Evolutionary conservation across 768 basidiomycete species (phyloP), one percentile per base, ranked within the genome.

Genomic region (Pisolithus albus): DNA sequence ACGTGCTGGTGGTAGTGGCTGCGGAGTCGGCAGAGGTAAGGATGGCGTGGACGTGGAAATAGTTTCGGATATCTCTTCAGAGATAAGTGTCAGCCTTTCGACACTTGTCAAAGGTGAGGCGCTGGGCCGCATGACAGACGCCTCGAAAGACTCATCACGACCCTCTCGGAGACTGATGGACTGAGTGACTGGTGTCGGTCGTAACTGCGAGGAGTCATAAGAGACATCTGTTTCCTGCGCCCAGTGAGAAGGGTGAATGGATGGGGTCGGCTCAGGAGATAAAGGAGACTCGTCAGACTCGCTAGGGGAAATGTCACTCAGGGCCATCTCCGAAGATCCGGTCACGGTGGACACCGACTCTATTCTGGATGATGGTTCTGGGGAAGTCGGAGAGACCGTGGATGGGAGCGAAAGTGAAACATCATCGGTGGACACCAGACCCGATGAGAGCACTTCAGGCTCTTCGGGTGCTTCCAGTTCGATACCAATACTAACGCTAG

Each of bases 201-300:
- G 72, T 21, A 92, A 70, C n/a, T 86, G 69, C 1, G 86, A 86
- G 0, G 89, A 89, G 19, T 90, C 88, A 55, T 85, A 91, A 0
- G 88, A 84, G 9, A 73, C 61, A 49, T 87, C 81, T 0, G 82
- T 84, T 59, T 82, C 82, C 3, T 75, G 64, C 2, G 77, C 81
- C 84, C 86, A 90, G 23, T 72, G 58, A 41, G 75, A 72, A 51
- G 69, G 67, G 44, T 69, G 64, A 52, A 77, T 54, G 38, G 75
- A 67, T 47, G 75, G 60, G 47, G 69, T 54, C 61, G 74, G n/a
- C 54, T 62, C 8, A 56, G 59, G 53, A 62, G 68, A 18, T 75
- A 72, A 1, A 62, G 62, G 4, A 69, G 66, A 3, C 70, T 70
- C 13, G 62, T 63, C 5, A 69, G 66, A 39, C 67, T 58, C 65